Evolutionary conservation across 1,139 yeast genomes (phyloP).

Genomic region (Pichia sp.): DNA sequence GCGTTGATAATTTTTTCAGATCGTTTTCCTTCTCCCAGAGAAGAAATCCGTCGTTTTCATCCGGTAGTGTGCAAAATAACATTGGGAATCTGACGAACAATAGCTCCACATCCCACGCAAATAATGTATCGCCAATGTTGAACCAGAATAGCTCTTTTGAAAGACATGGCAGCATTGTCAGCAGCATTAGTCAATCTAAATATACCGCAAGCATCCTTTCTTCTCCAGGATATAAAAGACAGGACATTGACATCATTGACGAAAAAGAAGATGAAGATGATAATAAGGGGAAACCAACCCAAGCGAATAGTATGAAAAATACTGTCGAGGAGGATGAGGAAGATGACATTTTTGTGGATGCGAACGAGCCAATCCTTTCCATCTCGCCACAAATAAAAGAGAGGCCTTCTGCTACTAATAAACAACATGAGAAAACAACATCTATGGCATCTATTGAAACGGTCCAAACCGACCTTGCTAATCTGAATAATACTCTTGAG

Average conservation of each 20-base stretch:
- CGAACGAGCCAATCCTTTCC: slow-evolving; percentile 23
- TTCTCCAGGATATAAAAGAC: slow-evolving; percentile 1
- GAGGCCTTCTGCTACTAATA: background rate
- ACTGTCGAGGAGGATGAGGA: slow-evolving; percentile 3
- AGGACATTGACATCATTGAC: slow-evolving; percentile 2
- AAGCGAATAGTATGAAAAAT: background rate
- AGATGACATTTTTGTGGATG: slow-evolving; percentile 28
- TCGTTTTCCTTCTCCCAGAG: slow-evolving; percentile 31
- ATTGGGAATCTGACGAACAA: background rate
- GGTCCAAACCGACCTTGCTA: slow-evolving; percentile 1
- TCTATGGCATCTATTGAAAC: slow-evolving; percentile 17
- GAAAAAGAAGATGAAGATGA: slow-evolving; percentile 1
- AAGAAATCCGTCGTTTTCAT: slow-evolving; percentile 19
- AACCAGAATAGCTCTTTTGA: background rate
- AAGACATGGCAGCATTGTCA: slow-evolving; percentile 1
- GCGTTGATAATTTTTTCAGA: slow-evolving; percentile 32
- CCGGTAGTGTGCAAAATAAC: slow-evolving; percentile 8
- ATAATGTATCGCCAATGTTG: background rate
- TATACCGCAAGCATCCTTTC: background rate
- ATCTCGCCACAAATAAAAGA: slow-evolving; percentile 1
- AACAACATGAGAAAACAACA: background rate
- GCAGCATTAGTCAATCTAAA: slow-evolving; percentile 1
- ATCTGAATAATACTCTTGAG: background rate
- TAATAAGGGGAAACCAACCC: background rate
- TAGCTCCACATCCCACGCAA: slow-evolving; percentile 1